Percentiles rank a stretch among this genome's conserved stretches.
Conservation (phyloP, 164 flowering plant species). For the Dillenia turbinata region DNA sequence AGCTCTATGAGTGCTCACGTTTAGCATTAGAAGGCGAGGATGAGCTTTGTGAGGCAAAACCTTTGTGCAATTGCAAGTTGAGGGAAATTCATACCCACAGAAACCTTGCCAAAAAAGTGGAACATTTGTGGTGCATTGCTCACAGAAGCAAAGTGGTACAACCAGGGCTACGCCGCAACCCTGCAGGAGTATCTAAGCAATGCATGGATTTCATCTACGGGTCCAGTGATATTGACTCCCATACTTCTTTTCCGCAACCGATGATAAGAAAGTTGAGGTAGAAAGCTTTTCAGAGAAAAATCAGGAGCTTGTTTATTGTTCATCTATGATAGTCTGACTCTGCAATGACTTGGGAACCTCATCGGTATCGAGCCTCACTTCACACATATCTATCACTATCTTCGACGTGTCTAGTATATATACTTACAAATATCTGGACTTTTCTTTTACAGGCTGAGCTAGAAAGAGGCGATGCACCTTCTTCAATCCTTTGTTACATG, state of each 20-base stretch:
- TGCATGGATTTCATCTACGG: conserved; percentile 37
- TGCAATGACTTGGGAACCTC: conserved; percentile 22
- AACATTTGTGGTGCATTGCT: conserved; percentile 26
- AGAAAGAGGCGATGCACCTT: conserved; percentile 45
- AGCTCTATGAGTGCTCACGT: conserved; percentile 20
- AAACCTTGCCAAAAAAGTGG: neutral
- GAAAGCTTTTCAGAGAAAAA: conserved; percentile 1
- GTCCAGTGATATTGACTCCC: conserved; percentile 20
- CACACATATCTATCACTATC: too few species aligned
- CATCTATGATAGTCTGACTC: conserved; percentile 16
- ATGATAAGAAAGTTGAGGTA: neutral
- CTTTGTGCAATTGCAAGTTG: neutral
- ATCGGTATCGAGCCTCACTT: neutral
- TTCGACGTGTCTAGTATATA: neutral
- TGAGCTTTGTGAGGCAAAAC: conserved; percentile 13
- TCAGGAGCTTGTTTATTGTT: conserved; percentile 3
- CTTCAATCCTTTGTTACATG: conserved; percentile 36
- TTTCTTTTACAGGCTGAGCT: conserved; percentile 23
- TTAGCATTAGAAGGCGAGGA: conserved; percentile 14
- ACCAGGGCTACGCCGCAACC: conserved; percentile 22
- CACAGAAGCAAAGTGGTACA: conserved; percentile 40
- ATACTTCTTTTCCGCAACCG: conserved; percentile 5
- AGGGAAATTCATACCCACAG: neutral
- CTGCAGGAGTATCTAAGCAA: conserved; percentile 28
- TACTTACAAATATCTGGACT: neutral